Evolutionary conservation across 495 filamentous ascomycete genomes (phyloP), one percentile per base, ranked within the genome.

Genomic region (Pyronema domesticum): DNA sequence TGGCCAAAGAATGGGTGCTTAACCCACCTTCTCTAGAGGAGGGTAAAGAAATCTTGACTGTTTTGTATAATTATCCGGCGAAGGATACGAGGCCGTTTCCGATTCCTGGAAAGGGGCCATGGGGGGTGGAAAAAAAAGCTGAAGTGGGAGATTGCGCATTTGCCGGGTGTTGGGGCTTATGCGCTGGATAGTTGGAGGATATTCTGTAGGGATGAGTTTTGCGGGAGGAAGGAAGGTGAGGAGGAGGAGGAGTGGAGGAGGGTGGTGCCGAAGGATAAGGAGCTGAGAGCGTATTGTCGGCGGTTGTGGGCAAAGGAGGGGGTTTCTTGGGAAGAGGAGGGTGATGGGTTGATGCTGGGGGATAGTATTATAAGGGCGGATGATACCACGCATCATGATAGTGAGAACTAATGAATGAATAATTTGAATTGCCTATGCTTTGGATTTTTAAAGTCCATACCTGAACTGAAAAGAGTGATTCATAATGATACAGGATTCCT

Each of bases 131-230:
- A 14, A 43, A 51, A 9, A 55, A 54, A 8, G 23, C 65, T 23
- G 59, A 48, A 44, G 18, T 94, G 86, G 82, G 89, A 96, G 60
- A 80, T 95, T 55, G 89, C 81, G 0, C 84, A 94, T 65, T 63
- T 95, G 37, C 85, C 88, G 0, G 81, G 84, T n/a, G 68, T 79
- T 6, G 89, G 91, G 1, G 75, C 80, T 1, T 96, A 96, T 67
- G 85, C 88, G 0, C 68, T 94, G 37, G 89, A 96, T 66, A 86
- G 81, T 56, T 96, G 87, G 86, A 76, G 91, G 3, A 94, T 95
- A 53, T 95, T 95, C 66, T 94, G 86, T 61, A 75, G 89, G 0
- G 89, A 96, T 66, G 73, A 73, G 45, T 64, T 95, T 34, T 72
- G 87, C 1, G 80, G 76, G 0, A 1, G 75, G 77, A 47, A 46